These are phyloP conservation scores for Epichloe elymi DNA, from an alignment of 2,329 filamentous ascomycete genomes.

Conservation along the genomic window DNA sequence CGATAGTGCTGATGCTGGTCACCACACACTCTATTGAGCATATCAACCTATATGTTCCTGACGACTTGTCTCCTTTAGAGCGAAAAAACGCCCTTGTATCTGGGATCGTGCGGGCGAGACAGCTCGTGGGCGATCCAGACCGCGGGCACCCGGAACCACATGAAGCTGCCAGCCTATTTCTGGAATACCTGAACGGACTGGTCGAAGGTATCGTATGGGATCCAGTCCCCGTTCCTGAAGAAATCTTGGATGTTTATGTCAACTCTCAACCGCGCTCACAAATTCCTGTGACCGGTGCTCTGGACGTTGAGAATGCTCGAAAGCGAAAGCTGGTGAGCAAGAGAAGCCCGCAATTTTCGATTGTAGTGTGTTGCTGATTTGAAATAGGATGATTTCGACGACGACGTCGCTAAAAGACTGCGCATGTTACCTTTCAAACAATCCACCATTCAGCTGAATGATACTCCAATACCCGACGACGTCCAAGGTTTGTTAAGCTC, in stretches of 20 bases:
- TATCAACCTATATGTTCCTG: slow-evolving; percentile 32
- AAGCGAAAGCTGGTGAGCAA: slow-evolving; percentile 37
- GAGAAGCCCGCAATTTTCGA: background rate
- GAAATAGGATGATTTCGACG: slow-evolving; percentile 20
- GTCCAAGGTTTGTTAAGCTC: slow-evolving; percentile 18
- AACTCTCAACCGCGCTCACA: slow-evolving; percentile 25
- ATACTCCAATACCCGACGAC: slow-evolving; percentile 20
- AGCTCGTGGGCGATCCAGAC: slow-evolving; percentile 28
- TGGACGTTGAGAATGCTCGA: slow-evolving; percentile 17
- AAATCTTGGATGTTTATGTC: slow-evolving; percentile 34
- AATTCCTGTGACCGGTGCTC: slow-evolving; percentile 7
- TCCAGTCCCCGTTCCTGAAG: slow-evolving; percentile 31
- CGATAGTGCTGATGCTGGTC: slow-evolving; percentile 35
- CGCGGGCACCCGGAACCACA: slow-evolving; percentile 28
- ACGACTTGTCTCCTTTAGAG: slow-evolving; percentile 25
- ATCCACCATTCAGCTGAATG: slow-evolving; percentile 11
- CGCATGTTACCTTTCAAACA: slow-evolving; percentile 13
- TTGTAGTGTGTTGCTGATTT: background rate
- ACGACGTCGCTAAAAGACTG: slow-evolving; percentile 16
- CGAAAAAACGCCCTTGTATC: slow-evolving; percentile 33
- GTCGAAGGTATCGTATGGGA: slow-evolving; percentile 30
- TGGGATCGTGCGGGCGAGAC: slow-evolving; percentile 22
- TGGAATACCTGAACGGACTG: slow-evolving; percentile 28
- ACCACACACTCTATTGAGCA: slow-evolving; percentile 43
- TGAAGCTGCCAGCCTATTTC: slow-evolving; percentile 33